Percentiles rank a stretch among this genome's conserved stretches.
Conservation (phyloP, 108 stramenopile species). For the Fragilaria crotonensis region DNA sequence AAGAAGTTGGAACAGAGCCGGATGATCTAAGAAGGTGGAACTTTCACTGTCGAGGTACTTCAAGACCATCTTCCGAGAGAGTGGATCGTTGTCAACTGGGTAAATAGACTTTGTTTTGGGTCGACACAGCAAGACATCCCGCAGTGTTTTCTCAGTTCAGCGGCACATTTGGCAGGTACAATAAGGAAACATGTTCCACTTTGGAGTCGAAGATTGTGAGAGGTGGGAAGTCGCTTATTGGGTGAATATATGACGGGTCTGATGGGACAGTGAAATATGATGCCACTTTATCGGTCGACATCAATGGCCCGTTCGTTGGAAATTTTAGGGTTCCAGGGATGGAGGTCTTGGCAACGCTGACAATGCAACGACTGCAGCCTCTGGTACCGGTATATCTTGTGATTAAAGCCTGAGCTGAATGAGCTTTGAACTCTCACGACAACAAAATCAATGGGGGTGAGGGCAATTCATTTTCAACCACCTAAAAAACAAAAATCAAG, state of each 20-base stretch:
- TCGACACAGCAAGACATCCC: constrained; percentile 38
- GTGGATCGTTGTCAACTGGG: background rate
- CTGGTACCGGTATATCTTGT: too few relatives aligned
- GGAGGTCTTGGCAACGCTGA: too few relatives aligned
- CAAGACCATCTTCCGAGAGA: constrained; percentile 19
- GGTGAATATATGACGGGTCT: constrained; percentile 7
- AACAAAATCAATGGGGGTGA: too few relatives aligned
- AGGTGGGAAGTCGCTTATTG: constrained; percentile 25
- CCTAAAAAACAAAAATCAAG: too few relatives aligned
- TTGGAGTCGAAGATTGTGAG: constrained; percentile 21
- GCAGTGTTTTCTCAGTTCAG: constrained; percentile 46
- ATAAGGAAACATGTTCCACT: constrained; percentile 47
- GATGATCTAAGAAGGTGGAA: constrained; percentile 15
- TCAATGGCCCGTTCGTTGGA: too few relatives aligned
- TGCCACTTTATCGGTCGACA: too few relatives aligned
- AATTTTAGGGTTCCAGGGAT: too few relatives aligned
- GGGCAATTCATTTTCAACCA: too few relatives aligned
- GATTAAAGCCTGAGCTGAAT: too few relatives aligned
- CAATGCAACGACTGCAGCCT: too few relatives aligned
- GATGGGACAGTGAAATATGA: too few relatives aligned
- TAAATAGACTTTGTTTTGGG: constrained; percentile 57
- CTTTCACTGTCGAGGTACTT: constrained; percentile 40
- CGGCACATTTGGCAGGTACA: constrained; percentile 50
- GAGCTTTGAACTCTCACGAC: too few relatives aligned
- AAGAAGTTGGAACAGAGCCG: constrained; percentile 7